Conservation (phyloP, 1,284 basidiomycete genomes). For the Violaceomyces palustris region DNA sequence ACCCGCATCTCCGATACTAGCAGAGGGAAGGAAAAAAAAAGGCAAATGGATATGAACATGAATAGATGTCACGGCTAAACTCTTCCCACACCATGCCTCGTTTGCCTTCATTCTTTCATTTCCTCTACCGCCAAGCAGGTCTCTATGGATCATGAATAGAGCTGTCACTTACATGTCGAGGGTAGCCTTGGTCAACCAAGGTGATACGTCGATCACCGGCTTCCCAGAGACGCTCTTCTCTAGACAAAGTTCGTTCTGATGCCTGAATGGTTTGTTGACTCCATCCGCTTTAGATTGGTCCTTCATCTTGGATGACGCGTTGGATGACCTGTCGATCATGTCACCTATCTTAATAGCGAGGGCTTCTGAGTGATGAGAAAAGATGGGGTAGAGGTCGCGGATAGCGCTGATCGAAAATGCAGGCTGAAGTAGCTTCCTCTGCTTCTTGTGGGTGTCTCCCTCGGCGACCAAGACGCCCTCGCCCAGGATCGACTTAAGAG, state of each 20-base stretch:
- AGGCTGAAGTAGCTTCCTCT: conserved; percentile 43
- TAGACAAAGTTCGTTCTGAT: conserved; percentile 3
- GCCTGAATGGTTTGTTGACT: conserved; percentile 4
- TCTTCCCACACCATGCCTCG: too few relatives aligned
- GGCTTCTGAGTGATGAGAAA: conserved; percentile 19
- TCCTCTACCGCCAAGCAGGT: too few relatives aligned
- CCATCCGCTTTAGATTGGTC: conserved; percentile 18
- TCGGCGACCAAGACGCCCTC: conserved; percentile 43
- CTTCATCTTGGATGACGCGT: not conserved
- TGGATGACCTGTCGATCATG: conserved; percentile 21
- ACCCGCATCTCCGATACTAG: conserved; percentile 42
- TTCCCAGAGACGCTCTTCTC: conserved; percentile 8
- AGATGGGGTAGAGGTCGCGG: conserved; percentile 35
- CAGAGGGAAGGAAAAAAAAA: too few relatives aligned
- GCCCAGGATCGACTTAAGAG: conserved; percentile 40
- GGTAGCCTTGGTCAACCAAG: conserved; percentile 27
- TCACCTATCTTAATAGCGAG: conserved; percentile 17
- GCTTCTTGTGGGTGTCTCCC: conserved; percentile 41
- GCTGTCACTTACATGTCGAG: too few relatives aligned
- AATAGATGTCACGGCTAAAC: too few relatives aligned
- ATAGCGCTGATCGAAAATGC: conserved; percentile 41
- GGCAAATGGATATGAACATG: too few relatives aligned
- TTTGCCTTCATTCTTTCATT: too few relatives aligned
- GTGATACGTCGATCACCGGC: conserved; percentile 25
- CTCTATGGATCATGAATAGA: too few relatives aligned